Evolutionary conservation across 208 protist genomes (phyloP).

Genomic region (Naegleria fowleri): DNA sequence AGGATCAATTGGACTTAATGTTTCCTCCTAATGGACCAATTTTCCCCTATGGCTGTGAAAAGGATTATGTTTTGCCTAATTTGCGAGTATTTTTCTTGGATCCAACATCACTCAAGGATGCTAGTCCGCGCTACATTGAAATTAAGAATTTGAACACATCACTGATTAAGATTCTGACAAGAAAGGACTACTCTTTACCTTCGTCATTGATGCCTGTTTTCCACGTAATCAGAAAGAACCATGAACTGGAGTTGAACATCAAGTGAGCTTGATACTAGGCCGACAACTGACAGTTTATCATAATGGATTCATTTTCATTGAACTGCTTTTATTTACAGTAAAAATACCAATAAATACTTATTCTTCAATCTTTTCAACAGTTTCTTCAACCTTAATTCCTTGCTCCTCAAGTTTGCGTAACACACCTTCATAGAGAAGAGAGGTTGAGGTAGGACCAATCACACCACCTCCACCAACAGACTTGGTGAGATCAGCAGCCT

Average conservation of each 20-base stretch:
- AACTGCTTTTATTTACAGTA: too few species aligned
- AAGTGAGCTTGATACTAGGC: neutral
- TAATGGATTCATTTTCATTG: too few species aligned
- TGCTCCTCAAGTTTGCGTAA: slow-evolving; percentile 34
- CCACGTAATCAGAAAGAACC: neutral
- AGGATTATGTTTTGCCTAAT: neutral
- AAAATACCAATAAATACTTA: too few species aligned
- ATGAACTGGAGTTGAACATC: neutral
- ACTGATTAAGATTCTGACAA: neutral
- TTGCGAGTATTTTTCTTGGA: neutral
- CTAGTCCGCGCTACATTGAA: neutral
- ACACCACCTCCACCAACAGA: slow-evolving; percentile 26
- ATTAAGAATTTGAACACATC: slow-evolving; percentile 6
- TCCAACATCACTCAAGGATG: neutral
- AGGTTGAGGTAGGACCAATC: slow-evolving; percentile 26
- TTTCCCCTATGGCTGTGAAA: neutral
- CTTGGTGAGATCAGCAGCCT: neutral
- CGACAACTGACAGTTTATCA: too few species aligned
- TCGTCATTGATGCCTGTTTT: slow-evolving; percentile 18
- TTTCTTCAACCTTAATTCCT: slow-evolving; percentile 35
- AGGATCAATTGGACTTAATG: slow-evolving; percentile 9
- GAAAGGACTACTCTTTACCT: neutral
- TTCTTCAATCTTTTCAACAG: neutral
- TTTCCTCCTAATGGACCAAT: slow-evolving; percentile 12
- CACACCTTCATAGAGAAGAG: slow-evolving; percentile 37